Conservation (phyloP, 257 asterid genomes). For the Solanum pinnatisectum region DNA sequence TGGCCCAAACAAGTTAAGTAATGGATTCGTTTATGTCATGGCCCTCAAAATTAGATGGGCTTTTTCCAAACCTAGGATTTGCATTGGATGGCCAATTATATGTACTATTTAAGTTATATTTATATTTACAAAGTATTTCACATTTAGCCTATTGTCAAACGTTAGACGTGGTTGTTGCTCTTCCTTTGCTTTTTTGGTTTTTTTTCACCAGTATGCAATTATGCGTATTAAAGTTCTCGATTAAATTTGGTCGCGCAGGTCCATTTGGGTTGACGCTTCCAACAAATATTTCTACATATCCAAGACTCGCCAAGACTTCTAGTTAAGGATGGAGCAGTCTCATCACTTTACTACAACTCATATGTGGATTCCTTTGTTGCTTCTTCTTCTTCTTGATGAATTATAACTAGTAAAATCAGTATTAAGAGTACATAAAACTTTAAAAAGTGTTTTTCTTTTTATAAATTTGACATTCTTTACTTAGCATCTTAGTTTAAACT, state of each 20-base stretch:
- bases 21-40: not conserved
- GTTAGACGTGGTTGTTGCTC: not conserved
- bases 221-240: no score
- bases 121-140: not conserved
- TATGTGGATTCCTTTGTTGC: not conserved
- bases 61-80: not conserved
- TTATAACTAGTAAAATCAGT: not conserved
- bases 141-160: not conserved
- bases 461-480: no score
- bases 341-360: no score
- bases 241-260: no score
- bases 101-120: not conserved
- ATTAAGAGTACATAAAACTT: not conserved
- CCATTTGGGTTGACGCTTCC: no score
- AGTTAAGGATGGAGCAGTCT: no score
- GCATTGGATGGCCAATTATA: not conserved
- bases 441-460: no score
- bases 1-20: not conserved
- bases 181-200: not conserved
- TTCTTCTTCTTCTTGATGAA: not conserved
- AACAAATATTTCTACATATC: no score
- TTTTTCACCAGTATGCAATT: no score
- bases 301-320: no score
- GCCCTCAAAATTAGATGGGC: not conserved
- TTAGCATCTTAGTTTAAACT: not conserved